Evolutionary conservation across 805 yeast genomes (phyloP).

Genomic region (Candida koratica): DNA sequence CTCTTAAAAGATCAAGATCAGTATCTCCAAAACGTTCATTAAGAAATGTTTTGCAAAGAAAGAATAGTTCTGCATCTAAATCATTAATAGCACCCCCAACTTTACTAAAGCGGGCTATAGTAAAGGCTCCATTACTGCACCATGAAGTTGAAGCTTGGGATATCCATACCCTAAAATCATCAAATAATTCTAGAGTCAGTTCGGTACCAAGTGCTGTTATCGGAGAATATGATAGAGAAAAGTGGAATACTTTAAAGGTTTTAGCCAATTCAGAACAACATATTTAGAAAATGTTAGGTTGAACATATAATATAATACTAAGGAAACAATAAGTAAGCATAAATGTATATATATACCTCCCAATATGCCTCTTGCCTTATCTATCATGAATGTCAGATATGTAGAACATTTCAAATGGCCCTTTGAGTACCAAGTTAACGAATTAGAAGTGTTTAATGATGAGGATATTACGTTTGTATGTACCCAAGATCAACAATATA

Average conservation of each 20-base stretch:
- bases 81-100: constrained; percentile 14
- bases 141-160: constrained; percentile 23
- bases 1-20: constrained; percentile 32
- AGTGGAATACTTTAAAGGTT: constrained; percentile 53
- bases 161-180: constrained; percentile 26
- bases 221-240: constrained; percentile 64
- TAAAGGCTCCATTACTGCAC: constrained; percentile 10
- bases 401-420: too few species aligned
- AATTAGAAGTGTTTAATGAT: background rate
- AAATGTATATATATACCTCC: too few species aligned
- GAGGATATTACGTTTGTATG: background rate
- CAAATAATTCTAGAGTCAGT: constrained; percentile 38
- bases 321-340: too few species aligned
- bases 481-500: background rate
- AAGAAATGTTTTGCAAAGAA: constrained; percentile 10
- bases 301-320: too few species aligned
- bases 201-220: constrained; percentile 53
- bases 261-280: background rate
- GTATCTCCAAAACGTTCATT: constrained; percentile 14
- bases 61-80: background rate
- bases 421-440: too few species aligned
- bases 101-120: constrained; percentile 18
- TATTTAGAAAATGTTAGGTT: too few species aligned
- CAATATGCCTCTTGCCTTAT: too few species aligned
- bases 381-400: too few species aligned